A percentile compares a stretch with the other conserved stretches of the same genome.
These are phyloP conservation scores for Colletotrichum cordylinicola DNA, from an alignment of 2,329 filamentous ascomycete species.

Conservation along the genomic window DNA sequence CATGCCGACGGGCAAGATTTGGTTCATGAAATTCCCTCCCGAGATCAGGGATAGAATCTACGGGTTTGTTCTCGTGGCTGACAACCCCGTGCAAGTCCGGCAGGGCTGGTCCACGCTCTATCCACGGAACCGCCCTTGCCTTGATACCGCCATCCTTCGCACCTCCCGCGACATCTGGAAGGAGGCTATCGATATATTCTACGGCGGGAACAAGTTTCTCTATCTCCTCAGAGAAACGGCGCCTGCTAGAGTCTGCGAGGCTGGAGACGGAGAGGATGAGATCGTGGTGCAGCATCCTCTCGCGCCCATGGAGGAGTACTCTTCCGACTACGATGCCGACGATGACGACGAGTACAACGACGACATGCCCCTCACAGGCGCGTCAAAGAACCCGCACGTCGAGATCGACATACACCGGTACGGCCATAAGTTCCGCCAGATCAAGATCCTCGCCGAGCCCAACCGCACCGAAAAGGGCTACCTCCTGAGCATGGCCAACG, in stretches of 20 bases:
- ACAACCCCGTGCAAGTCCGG: conserved; percentile 37
- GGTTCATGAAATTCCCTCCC: conserved; percentile 25
- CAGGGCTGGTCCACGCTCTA: conserved; percentile 38
- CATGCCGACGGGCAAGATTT: not conserved
- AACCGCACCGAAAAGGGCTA: conserved; percentile 38
- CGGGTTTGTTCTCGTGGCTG: conserved; percentile 33
- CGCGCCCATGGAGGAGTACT: not conserved
- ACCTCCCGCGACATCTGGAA: conserved; percentile 36
- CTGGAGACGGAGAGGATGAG: conserved; percentile 16
- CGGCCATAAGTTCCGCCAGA: conserved; percentile 42
- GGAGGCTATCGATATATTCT: conserved; percentile 49
- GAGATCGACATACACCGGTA: conserved; percentile 41
- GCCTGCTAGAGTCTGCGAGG: conserved; percentile 18
- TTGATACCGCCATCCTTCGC: conserved; percentile 39
- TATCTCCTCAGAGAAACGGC: conserved; percentile 49
- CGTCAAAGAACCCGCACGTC: conserved; percentile 27
- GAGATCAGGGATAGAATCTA: conserved; percentile 38
- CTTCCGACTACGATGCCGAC: not conserved
- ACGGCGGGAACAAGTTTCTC: conserved; percentile 52
- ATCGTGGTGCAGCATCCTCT: conserved; percentile 8
- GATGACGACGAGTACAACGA: conserved; percentile 1
- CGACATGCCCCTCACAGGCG: not conserved
- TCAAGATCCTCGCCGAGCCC: conserved; percentile 48
- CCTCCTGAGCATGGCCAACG: conserved; percentile 34
- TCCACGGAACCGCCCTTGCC: conserved; percentile 20